Percentiles rank a stretch among this genome's conserved stretches.
These are phyloP conservation scores for Puya raimondii DNA, from an alignment of 176 grass and related monocot species.

Conservation along the genomic window DNA sequence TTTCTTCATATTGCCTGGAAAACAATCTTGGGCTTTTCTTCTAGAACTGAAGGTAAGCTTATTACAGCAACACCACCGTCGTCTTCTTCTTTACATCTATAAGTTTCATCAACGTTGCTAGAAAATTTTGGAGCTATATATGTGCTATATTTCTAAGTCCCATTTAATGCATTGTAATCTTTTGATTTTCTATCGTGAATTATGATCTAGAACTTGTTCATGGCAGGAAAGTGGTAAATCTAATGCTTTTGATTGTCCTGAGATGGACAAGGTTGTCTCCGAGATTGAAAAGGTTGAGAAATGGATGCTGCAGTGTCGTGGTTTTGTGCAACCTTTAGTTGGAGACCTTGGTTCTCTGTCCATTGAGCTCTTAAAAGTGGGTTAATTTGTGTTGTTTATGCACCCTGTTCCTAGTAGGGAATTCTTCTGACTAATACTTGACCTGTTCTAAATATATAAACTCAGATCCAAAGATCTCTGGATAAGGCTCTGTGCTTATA, in stretches of 20 bases:
- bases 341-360: slow-evolving; percentile 31
- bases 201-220: background rate
- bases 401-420: background rate
- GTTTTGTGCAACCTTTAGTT: slow-evolving; percentile 34
- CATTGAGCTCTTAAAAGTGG: slow-evolving; percentile 46
- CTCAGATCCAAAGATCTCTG: slow-evolving; percentile 70
- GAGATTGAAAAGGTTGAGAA: slow-evolving; percentile 76
- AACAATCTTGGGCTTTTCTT: slow-evolving; percentile 62
- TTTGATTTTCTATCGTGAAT: background rate
- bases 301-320: slow-evolving; percentile 48
- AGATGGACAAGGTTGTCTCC: slow-evolving; percentile 57
- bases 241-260: slow-evolving; percentile 60
- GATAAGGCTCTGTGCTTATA: slow-evolving; percentile 41
- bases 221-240: slow-evolving; percentile 47
- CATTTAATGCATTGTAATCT: background rate
- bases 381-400: slow-evolving; percentile 14
- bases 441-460: slow-evolving; percentile 16
- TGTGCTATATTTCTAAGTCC: too few relatives aligned
- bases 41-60: slow-evolving; percentile 53
- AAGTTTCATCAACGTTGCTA: too few relatives aligned
- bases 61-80: background rate
- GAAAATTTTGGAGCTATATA: too few relatives aligned
- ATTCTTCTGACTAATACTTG: slow-evolving; percentile 15
- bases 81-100: slow-evolving; percentile 1
- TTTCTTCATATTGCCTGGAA: slow-evolving; percentile 45